These are phyloP conservation scores for Paramyrothecium roridum DNA, from an alignment of 2,329 filamentous ascomycete genomes.

Conservation along the genomic window DNA sequence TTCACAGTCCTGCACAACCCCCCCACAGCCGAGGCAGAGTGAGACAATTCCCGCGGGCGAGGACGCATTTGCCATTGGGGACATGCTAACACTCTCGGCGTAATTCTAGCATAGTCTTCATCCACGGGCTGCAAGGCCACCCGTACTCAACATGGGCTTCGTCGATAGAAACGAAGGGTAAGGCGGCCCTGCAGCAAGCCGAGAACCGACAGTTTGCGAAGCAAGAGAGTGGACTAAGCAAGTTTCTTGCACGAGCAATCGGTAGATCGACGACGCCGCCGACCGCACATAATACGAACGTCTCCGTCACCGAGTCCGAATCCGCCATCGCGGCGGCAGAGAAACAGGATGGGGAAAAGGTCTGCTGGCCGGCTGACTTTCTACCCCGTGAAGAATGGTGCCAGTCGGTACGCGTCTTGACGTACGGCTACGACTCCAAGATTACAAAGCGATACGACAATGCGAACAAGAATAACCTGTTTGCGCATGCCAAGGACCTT, in stretches of 20 bases:
- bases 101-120: conserved; percentile 6
- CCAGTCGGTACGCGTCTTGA: conserved; percentile 4
- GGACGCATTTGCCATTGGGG: too few species aligned
- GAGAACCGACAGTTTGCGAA: too few species aligned
- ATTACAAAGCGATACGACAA: conserved; percentile 8
- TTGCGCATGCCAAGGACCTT: conserved; percentile 10
- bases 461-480: conserved; percentile 6
- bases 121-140: conserved; percentile 10
- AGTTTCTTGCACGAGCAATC: background rate
- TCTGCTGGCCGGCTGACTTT: conserved; percentile 10
- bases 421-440: conserved; percentile 10
- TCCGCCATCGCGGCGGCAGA: background rate
- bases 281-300: background rate
- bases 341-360: too few species aligned
- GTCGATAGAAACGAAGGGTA: background rate
- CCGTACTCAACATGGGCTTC: conserved; percentile 9
- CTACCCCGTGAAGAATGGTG: conserved; percentile 2
- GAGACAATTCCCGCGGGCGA: too few species aligned
- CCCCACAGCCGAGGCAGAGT: too few species aligned
- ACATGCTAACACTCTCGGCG: too few species aligned
- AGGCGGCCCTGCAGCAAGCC: background rate
- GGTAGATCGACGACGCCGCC: too few species aligned
- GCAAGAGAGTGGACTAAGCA: background rate
- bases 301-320: too few species aligned
- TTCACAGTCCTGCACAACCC: too few species aligned